Base-by-base conservation (phyloP, 768 basidiomycete species). In the Amanita muscaria region DNA sequence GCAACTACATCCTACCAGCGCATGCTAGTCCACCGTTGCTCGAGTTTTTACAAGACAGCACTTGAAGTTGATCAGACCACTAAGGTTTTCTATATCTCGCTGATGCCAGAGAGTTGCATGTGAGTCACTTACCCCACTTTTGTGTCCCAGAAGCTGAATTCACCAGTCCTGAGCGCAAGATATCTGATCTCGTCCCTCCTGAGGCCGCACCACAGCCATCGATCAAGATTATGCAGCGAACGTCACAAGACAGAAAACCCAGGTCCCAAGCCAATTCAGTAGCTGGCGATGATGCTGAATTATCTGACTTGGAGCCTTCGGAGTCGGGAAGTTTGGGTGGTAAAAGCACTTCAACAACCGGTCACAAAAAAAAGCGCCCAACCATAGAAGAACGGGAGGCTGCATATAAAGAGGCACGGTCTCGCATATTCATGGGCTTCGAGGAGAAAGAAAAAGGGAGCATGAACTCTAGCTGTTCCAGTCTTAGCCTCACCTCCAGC, bases 381-480 rank as follows among this genome's bases (percentile, higher is more conserved):
- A 89, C 89, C 2, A 80, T 91, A 18, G 83, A 86, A 55, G 81
- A 91, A 59, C 82, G 88, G 24, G 87, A 86, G 56, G 89, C 85
- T 0, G 89, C 87, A n/a, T 91, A 91, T 53, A 84, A 86, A 42
- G 80, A 87, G 61, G 88, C 88, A 22, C 77, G 89, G 36, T 82
- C 79, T 29, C 76, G 88, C 45, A 91, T 91, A 52, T 91, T 91
- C 65, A 83, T 86, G 77, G 81, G 65, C 51, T 87, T 88, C 52
- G 74, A 86, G 58, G 83, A 85, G 54, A 80, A 79, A 57, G 76
- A 75, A 46, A 79, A 80, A 58, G 77, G 74, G 44, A 82, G 84
- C 51, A 70, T 80, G 63, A 88, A 78, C 57, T 77, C 83, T 6
- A 83, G 82, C 56, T 86, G 85, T 7, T 86, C 87, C 5, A 78